These are phyloP conservation scores for Ustilago bromivora DNA, from an alignment of 1,284 basidiomycete genomes.

Conservation along the genomic window DNA sequence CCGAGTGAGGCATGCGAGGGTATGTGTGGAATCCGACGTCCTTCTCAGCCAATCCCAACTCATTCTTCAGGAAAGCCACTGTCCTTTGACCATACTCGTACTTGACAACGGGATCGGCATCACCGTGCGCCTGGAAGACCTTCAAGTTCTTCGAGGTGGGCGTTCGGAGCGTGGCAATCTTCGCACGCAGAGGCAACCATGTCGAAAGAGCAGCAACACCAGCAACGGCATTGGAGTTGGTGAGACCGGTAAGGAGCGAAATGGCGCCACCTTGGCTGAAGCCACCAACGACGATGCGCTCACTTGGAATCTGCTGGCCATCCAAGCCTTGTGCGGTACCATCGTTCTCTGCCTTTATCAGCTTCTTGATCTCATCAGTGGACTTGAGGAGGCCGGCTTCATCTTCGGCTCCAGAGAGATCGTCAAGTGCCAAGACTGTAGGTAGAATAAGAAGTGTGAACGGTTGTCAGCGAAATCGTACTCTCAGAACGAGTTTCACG, in stretches of 20 bases:
- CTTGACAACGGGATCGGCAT: conserved; percentile 63
- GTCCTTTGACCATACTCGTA: conserved; percentile 59
- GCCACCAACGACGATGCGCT: conserved; percentile 64
- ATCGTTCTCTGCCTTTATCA: conserved; percentile 64
- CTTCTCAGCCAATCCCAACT: conserved; percentile 50
- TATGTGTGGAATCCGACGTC: conserved; percentile 61
- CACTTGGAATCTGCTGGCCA: conserved; percentile 53
- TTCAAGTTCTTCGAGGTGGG: conserved; percentile 47
- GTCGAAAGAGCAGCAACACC: conserved; percentile 65
- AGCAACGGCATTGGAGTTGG: conserved; percentile 48
- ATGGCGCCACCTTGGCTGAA: conserved; percentile 67
- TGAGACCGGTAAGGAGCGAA: conserved; percentile 60
- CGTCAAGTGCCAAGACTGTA: conserved; percentile 54
- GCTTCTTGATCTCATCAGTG: conserved; percentile 53
- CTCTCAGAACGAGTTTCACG: neutral
- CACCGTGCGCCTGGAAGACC: conserved; percentile 66
- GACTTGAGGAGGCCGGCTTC: conserved; percentile 64
- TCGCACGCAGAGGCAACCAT: conserved; percentile 66
- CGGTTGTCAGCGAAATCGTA: neutral
- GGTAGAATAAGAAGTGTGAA: neutral
- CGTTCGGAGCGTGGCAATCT: conserved; percentile 52
- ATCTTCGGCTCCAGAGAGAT: conserved; percentile 63
- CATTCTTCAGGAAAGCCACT: conserved; percentile 50
- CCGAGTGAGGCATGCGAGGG: conserved; percentile 64
- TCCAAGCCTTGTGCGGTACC: conserved; percentile 56